phyloP scores from a whole-genome alignment of 2,329 filamentous ascomycete species.

The Xylogone sp. region DNA sequence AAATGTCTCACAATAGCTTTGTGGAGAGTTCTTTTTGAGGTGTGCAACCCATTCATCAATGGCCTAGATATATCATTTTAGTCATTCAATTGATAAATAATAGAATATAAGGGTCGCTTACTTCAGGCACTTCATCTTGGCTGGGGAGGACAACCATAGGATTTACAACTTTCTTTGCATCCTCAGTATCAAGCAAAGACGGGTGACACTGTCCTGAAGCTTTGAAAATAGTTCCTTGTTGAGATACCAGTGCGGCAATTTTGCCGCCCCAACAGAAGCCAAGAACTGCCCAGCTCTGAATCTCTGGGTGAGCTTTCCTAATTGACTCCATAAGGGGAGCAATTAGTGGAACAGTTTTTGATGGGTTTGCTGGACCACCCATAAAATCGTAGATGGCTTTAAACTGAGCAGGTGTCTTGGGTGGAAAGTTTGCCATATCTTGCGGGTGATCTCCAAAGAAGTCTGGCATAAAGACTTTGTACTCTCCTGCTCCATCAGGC shows the following conservation, averaged over 20 bases:
- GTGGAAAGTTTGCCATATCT: constrained; percentile 46
- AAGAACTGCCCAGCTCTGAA: constrained; percentile 40
- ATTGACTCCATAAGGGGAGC: constrained; percentile 45
- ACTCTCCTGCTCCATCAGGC: constrained; percentile 55
- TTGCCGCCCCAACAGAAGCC: constrained; percentile 31
- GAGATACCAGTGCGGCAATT: constrained; percentile 34
- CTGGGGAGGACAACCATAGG: constrained; percentile 63
- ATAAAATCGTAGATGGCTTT: too few species aligned
- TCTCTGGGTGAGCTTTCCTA: constrained; percentile 48
- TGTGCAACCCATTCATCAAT: too few species aligned
- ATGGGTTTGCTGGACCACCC: constrained; percentile 56
- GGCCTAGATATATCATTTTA: too few species aligned
- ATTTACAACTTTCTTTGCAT: constrained; percentile 56
- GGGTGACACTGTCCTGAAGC: constrained; percentile 52
- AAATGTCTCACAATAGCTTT: too few species aligned
- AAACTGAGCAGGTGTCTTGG: too few species aligned
- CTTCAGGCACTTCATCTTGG: constrained; percentile 62
- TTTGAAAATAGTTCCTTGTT: constrained; percentile 41
- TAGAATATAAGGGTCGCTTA: too few species aligned
- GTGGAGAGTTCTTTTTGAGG: too few species aligned
- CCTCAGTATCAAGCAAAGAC: constrained; percentile 60
- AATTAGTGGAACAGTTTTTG: constrained; percentile 54
- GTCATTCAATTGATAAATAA: too few species aligned
- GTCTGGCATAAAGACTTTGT: constrained; percentile 88
- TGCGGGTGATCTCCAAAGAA: constrained; percentile 67